Evolutionary conservation across 108 stramenopile genomes (phyloP), one percentile per base, ranked within the genome.

Genomic region (Epithemia pelagica): DNA sequence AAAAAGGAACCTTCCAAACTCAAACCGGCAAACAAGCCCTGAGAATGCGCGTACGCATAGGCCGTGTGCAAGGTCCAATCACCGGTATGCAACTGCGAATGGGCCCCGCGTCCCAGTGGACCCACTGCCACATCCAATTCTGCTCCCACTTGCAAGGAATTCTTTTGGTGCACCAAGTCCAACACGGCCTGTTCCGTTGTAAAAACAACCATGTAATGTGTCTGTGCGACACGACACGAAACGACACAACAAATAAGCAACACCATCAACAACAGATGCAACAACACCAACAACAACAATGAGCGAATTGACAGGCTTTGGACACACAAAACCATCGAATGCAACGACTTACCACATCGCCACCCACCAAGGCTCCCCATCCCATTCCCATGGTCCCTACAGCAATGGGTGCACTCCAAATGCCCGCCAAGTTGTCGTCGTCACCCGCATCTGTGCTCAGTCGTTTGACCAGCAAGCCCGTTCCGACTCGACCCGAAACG

Each of bases 11-110:
- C 92, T 73, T 96, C 91, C 46, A 96, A 68, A 57, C 82, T 80
- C 32, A 94, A 69, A 26, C 92, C 95, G 7, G 75, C 81, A 64
- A 94, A 96, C 54, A 96, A 74, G 1, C 95, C 95, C 62, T 90
- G 76, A 52, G 86, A 84, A 71, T 91, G 91, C 3, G 87, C 87
- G 65, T 96, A 89, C 18, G 87, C 78, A 68, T 90, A 94, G 22
- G 89, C 88, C 8, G 82, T 82, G 46, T 85, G 84, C n/a, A 87
- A 61, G 23, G 75, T 75, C 72, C 80, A 79, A 61, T 78, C 82
- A 1, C 84, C 56, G 24, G 30, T 68, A 3, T 46, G 29, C 26
- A 61, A 26, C 10, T 88, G 80, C 19, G 80, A 75, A 25, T 75
- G 83, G 7, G 71, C 79, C 7, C 83, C 68, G 2, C 92, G 63